Evolutionary conservation across 2,329 filamentous ascomycete genomes (phyloP).

Genomic region (Camillea tinctor): DNA sequence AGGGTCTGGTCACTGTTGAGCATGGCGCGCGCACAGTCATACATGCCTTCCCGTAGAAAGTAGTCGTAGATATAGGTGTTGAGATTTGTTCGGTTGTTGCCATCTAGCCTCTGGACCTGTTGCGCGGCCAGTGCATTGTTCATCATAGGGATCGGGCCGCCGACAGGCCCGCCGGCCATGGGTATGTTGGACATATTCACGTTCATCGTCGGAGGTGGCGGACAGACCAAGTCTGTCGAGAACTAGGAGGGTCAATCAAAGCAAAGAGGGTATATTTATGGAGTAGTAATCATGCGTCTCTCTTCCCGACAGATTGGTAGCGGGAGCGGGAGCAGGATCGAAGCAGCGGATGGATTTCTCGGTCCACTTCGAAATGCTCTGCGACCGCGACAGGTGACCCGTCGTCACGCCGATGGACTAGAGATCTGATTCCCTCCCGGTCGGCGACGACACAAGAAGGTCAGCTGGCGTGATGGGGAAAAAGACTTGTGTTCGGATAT

Average conservation of each 20-base stretch:
- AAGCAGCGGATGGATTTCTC: conserved; percentile 2
- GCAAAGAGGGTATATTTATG: conserved; percentile 1
- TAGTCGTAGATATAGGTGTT: conserved; percentile 93
- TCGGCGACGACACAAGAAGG: conserved; percentile 5
- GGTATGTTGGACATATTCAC: conserved; percentile 68
- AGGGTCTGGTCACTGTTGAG: conserved; percentile 65
- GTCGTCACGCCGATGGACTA: not conserved
- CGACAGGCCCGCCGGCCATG: conserved; percentile 65
- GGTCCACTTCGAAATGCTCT: conserved; percentile 1
- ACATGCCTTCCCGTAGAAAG: conserved; percentile 82
- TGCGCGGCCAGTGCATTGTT: conserved; percentile 49
- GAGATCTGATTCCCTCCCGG: conserved; percentile 1
- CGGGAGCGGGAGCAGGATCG: conserved; percentile 3
- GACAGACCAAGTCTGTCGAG: conserved; percentile 41
- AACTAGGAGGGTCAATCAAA: conserved; percentile 25
- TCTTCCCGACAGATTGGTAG: conserved; percentile 11
- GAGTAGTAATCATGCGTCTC: conserved; percentile 26
- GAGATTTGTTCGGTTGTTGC: conserved; percentile 55
- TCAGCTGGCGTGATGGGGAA: conserved; percentile 4
- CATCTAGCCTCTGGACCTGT: conserved; percentile 33
- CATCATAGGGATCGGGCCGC: conserved; percentile 65
- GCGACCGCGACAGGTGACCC: conserved; percentile 6
- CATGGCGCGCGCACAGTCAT: conserved; percentile 76
- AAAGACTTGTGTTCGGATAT: conserved; percentile 14
- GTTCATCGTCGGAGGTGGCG: conserved; percentile 48